phyloP scores from a whole-genome alignment of 257 asterid genomes.

The Petunia secreta region DNA sequence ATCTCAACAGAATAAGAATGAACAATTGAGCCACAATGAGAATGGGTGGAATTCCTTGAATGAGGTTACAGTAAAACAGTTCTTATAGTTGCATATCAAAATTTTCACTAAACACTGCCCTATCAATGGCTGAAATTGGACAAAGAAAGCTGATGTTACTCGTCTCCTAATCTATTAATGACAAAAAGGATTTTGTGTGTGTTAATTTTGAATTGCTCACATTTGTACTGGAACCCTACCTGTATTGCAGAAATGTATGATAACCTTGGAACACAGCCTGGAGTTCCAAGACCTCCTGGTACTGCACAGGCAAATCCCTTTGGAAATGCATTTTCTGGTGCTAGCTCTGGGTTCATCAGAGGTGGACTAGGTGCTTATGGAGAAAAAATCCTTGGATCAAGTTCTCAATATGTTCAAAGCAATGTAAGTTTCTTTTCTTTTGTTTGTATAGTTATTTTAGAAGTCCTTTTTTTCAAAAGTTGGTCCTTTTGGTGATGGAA shows the following conservation, averaged over 20 bases:
- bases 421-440: slow-evolving; percentile 16
- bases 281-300: background rate
- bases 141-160: background rate
- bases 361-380: slow-evolving; percentile 30
- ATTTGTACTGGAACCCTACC: background rate
- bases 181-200: background rate
- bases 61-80: background rate
- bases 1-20: slow-evolving; percentile 1
- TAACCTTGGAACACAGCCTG: slow-evolving; percentile 24
- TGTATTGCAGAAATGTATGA: slow-evolving; percentile 24
- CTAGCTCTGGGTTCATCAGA: slow-evolving; percentile 28
- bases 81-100: background rate
- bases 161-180: background rate
- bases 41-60: slow-evolving; percentile 22
- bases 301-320: slow-evolving; percentile 12
- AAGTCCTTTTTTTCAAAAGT: background rate
- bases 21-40: slow-evolving; percentile 15
- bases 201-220: background rate
- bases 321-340: slow-evolving; percentile 29
- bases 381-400: slow-evolving; percentile 30
- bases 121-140: background rate
- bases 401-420: slow-evolving; percentile 32
- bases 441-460: background rate
- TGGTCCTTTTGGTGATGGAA: background rate
- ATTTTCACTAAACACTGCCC: slow-evolving; percentile 17